These are phyloP conservation scores for Parastagonospora nodorum DNA, from an alignment of 2,329 filamentous ascomycete species.

Conservation along the genomic window DNA sequence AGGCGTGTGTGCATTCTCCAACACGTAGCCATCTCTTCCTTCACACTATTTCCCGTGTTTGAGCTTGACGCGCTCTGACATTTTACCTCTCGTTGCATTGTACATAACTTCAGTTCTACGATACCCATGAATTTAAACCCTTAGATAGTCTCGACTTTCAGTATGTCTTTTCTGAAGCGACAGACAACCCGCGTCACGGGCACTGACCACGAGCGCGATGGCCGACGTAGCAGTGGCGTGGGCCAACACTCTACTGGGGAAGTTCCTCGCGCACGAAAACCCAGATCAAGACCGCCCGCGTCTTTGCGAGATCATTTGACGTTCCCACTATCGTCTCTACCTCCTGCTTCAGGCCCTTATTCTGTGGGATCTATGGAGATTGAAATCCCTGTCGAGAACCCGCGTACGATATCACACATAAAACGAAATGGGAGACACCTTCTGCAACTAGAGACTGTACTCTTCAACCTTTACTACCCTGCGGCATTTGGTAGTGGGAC, in stretches of 20 bases:
- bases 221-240: conserved; percentile 22
- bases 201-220: conserved; percentile 14
- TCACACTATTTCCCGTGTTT: background rate
- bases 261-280: conserved; percentile 53
- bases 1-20: background rate
- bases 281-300: conserved; percentile 54
- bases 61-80: background rate
- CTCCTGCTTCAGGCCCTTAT: conserved; percentile 60
- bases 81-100: background rate
- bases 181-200: conserved; percentile 38
- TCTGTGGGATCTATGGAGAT: conserved; percentile 57
- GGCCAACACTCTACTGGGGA: conserved; percentile 25
- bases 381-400: conserved; percentile 57
- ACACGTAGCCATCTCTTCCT: too few relatives aligned
- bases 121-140: background rate
- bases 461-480: conserved; percentile 71
- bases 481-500: conserved; percentile 53
- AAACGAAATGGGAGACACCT: conserved; percentile 54
- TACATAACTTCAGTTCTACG: background rate
- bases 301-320: conserved; percentile 55
- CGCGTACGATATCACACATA: conserved; percentile 57
- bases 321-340: conserved; percentile 52
- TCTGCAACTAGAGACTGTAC: conserved; percentile 62
- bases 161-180: conserved; percentile 35
- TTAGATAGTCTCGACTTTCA: background rate